Evolutionary conservation across 768 basidiomycete genomes (phyloP), one percentile per base, ranked within the genome.

Genomic region (Jaapia argillacea): DNA sequence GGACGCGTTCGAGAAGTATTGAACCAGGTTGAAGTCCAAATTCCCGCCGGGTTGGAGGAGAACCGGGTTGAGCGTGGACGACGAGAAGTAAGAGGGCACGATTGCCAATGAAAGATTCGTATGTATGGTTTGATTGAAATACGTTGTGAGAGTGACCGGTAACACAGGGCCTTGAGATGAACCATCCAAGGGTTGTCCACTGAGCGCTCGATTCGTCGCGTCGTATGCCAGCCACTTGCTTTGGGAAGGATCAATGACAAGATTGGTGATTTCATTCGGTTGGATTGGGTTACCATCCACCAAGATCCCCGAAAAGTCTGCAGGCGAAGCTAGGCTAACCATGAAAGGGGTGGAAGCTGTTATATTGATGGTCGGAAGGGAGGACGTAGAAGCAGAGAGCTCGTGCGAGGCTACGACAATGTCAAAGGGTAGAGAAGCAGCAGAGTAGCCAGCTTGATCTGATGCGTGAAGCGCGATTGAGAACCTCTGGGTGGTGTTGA

Each of bases 371-470:
- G 75, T 75, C 7, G 79, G 74, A 14, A 85, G 69, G 28, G 72
- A 56, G 10, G 57, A 40, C 7, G 60, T 57, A 5, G 65, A 51
- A 36, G 69, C 51, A 36, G 77, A 76, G 45, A 93, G 63, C 44
- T 90, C 82, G 55, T 89, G 79, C 16, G 66, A 58, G 2, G 85
- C 77, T 25, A 90, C 63, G 40, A 81, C 68, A 24, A 93, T 52
- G 53, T 72, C 68, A 58, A 94, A 91, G 6, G 69, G 65, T 20
- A 81, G 59, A 14, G 59, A 61, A 6, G 64, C 63, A 28, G 83
- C 80, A 7, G 75, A 75, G 53, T 81, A 89, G 4, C 87, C 88
- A 51, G 73, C 68, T 48, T 75, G 69, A 51, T 90, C 87, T 36
- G 85, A 81, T 4, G 74, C 87, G 52, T 75, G 70, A 20, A 96